A percentile compares a stretch with the other conserved stretches of the same genome.
Evolutionary conservation across 2,329 filamentous ascomycete genomes (phyloP).

Genomic region (Arthrobotrys iridis): DNA sequence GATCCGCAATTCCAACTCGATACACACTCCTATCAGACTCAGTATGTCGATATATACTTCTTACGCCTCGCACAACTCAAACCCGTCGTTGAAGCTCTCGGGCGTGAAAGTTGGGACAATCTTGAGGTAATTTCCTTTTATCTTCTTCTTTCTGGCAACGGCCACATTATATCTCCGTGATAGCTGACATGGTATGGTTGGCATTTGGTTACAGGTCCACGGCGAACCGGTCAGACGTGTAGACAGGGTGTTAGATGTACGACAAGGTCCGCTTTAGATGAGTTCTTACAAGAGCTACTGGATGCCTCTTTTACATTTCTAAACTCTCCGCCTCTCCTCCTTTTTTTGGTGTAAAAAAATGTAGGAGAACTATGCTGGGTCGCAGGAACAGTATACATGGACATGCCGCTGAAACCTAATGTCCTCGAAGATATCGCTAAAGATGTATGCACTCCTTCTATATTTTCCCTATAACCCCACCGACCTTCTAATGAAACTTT

Average conservation of each 20-base stretch:
- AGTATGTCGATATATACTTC: constrained; percentile 98
- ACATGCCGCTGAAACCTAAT: constrained; percentile 94
- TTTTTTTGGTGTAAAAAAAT: neutral
- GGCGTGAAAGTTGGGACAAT: constrained; percentile 78
- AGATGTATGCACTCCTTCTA: constrained; percentile 70
- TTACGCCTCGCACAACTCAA: constrained; percentile 87
- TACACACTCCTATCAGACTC: constrained; percentile 83
- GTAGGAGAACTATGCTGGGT: constrained; percentile 83
- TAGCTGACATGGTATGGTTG: too few relatives aligned
- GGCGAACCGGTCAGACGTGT: constrained; percentile 79
- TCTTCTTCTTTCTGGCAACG: too few relatives aligned
- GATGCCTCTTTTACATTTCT: neutral
- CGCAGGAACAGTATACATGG: constrained; percentile 93
- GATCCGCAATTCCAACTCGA: constrained; percentile 58
- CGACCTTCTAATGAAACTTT: too few relatives aligned
- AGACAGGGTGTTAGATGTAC: constrained; percentile 90
- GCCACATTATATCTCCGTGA: too few relatives aligned
- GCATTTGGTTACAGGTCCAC: constrained; percentile 70
- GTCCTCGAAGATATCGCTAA: constrained; percentile 94
- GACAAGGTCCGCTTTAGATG: constrained; percentile 69
- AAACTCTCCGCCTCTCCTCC: too few relatives aligned
- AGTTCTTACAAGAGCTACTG: neutral
- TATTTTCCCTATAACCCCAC: neutral
- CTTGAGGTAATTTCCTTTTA: constrained; percentile 67
- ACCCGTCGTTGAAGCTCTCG: constrained; percentile 79